phyloP scores from a whole-genome alignment of 2,329 filamentous ascomycete genomes.

The Endocalyx cinctus region DNA sequence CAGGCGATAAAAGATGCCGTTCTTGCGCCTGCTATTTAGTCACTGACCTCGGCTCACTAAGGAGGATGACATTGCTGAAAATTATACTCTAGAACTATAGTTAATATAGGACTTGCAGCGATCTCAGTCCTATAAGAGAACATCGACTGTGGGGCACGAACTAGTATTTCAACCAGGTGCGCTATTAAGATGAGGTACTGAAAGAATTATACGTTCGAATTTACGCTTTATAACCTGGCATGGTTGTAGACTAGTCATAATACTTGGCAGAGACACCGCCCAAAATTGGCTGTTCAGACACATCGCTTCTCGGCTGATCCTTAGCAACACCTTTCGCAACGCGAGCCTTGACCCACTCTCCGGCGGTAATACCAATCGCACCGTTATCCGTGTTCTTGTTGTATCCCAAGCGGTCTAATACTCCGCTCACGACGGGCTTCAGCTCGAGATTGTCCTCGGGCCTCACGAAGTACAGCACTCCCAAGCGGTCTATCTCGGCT shows the following conservation, averaged over 20 bases:
- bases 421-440: slow-evolving; percentile 24
- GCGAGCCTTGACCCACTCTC: slow-evolving; percentile 31
- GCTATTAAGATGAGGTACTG: too few species aligned
- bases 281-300: slow-evolving; percentile 24
- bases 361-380: slow-evolving; percentile 28
- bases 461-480: slow-evolving; percentile 39
- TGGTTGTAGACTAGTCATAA: slow-evolving; percentile 26
- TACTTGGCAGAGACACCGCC: slow-evolving; percentile 29
- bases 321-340: slow-evolving; percentile 19
- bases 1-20: too few species aligned
- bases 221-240: not conserved
- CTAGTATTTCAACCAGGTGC: too few species aligned
- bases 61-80: too few species aligned
- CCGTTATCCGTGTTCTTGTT: slow-evolving; percentile 16
- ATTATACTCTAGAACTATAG: too few species aligned
- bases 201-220: not conserved
- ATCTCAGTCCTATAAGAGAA: too few species aligned
- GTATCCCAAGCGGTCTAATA: slow-evolving; percentile 29
- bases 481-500: slow-evolving; percentile 39
- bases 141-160: too few species aligned
- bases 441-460: slow-evolving; percentile 31
- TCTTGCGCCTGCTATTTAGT: too few species aligned
- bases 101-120: too few species aligned
- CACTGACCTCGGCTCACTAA: too few species aligned
- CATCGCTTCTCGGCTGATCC: slow-evolving; percentile 20